phyloP scores from a whole-genome alignment of 345 rosid genomes.

The Eutrema japonicum region DNA sequence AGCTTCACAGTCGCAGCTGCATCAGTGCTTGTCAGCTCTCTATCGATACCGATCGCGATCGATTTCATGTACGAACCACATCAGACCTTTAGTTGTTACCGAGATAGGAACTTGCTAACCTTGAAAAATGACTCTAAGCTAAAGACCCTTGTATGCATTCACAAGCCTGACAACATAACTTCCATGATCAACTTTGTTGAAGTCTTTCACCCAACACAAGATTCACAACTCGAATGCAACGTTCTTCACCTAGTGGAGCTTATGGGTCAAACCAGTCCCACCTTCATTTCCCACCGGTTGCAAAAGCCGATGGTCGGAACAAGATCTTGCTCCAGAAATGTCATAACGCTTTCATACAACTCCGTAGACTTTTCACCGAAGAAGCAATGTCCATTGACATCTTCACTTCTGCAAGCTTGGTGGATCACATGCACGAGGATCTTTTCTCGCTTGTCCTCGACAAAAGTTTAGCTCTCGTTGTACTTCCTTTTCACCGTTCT shows the following conservation, averaged over 20 bases:
- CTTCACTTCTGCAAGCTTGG: not conserved
- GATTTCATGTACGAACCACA: not conserved
- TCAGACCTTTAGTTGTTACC: not conserved
- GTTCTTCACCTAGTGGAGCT: not conserved
- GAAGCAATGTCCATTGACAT: not conserved
- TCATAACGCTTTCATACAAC: not conserved
- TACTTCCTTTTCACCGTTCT: constrained; percentile 43
- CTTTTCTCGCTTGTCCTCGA: not conserved
- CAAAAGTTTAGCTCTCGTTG: not conserved
- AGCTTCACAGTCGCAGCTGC: not conserved
- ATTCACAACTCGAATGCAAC: not conserved
- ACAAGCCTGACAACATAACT: not conserved
- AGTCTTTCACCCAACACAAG: not conserved
- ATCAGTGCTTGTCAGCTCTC: not conserved
- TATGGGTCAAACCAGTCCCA: not conserved
- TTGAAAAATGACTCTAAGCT: not conserved
- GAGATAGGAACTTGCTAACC: not conserved
- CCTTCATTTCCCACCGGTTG: not conserved
- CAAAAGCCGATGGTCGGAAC: not conserved
- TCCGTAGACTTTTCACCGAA: not conserved
- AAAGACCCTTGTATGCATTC: not conserved
- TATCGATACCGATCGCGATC: not conserved
- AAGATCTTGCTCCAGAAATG: not conserved
- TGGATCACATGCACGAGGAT: not conserved
- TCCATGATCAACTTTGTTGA: constrained; percentile 3